Conservation (phyloP, 2,329 filamentous ascomycete species). For the Curvularia sp. region DNA sequence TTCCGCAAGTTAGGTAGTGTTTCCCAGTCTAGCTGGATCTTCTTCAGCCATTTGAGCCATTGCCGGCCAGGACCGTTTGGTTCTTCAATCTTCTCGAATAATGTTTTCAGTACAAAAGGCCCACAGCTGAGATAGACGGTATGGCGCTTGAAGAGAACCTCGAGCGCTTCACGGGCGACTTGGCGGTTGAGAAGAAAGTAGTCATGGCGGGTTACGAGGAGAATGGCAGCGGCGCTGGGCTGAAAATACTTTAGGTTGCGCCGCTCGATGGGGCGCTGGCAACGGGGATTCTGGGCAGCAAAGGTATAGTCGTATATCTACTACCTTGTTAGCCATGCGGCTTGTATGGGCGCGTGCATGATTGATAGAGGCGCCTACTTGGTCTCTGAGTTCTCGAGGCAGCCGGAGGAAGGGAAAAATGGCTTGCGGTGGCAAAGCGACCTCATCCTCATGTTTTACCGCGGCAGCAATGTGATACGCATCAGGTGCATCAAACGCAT, state of each 20-base stretch:
- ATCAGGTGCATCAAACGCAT: background rate
- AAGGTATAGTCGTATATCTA: conserved; percentile 46
- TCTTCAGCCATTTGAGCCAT: conserved; percentile 43
- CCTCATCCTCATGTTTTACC: conserved; percentile 8
- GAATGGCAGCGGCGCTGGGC: conserved; percentile 41
- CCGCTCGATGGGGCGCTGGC: conserved; percentile 44
- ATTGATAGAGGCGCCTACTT: conserved; percentile 26
- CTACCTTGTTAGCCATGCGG: background rate
- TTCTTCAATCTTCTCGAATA: conserved; percentile 39
- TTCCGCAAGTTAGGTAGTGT: conserved; percentile 44
- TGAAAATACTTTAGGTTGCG: conserved; percentile 43
- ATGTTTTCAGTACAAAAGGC: conserved; percentile 43
- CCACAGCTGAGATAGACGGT: conserved; percentile 46
- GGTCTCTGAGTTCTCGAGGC: conserved; percentile 49
- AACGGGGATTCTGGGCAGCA: conserved; percentile 33
- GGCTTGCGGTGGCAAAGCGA: conserved; percentile 7
- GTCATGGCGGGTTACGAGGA: conserved; percentile 45
- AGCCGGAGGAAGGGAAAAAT: conserved; percentile 43
- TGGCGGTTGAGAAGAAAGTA: conserved; percentile 46
- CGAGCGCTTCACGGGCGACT: conserved; percentile 45
- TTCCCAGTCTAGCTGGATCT: conserved; percentile 45
- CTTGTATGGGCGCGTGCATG: background rate
- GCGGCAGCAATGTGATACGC: background rate
- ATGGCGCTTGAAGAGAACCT: conserved; percentile 45
- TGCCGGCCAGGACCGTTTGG: conserved; percentile 32